Evolutionary conservation across 2,329 filamentous ascomycete species (phyloP).

Genomic region (Nothophaeocryptopus gaeumannii): DNA sequence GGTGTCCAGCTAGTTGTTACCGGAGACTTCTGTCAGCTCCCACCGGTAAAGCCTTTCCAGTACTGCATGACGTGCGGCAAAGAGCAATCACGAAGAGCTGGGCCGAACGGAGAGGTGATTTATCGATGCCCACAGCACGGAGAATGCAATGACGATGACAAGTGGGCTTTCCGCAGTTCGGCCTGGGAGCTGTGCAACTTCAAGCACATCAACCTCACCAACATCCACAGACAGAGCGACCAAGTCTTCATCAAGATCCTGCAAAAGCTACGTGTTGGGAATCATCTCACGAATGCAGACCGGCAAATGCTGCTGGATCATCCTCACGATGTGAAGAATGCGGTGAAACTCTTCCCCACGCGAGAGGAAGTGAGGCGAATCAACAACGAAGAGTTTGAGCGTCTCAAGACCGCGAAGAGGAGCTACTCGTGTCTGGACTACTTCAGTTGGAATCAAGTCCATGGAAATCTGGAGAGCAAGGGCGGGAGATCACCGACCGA

Average conservation of each 20-base stretch:
- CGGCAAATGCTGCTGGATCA: conserved; percentile 48
- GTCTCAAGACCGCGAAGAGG: conserved; percentile 9
- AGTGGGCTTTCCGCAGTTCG: conserved; percentile 59
- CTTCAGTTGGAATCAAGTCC: conserved; percentile 33
- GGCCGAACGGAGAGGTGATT: conserved; percentile 19
- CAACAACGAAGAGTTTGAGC: conserved; percentile 16
- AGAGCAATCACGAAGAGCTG: conserved; percentile 28
- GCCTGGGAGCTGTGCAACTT: conserved; percentile 58
- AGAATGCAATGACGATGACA: conserved; percentile 48
- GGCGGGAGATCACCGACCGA: conserved; percentile 12
- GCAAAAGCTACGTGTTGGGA: conserved; percentile 53
- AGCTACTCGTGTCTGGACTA: conserved; percentile 40
- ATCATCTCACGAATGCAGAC: conserved; percentile 39
- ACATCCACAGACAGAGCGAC: conserved; percentile 59
- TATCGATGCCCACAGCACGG: conserved; percentile 39
- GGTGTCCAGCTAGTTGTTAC: conserved; percentile 37
- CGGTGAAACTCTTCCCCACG: conserved; percentile 33
- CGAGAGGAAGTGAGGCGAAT: conserved; percentile 23
- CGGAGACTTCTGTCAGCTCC: conserved; percentile 62
- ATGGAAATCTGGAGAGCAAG: conserved; percentile 17
- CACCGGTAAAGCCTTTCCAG: conserved; percentile 57
- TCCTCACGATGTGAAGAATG: conserved; percentile 25
- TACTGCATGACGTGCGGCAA: conserved; percentile 51
- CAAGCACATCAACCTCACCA: conserved; percentile 50
- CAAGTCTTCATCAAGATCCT: conserved; percentile 54